Base-by-base conservation (phyloP, 257 asterid genomes). In the Fraxinus excelsior region DNA sequence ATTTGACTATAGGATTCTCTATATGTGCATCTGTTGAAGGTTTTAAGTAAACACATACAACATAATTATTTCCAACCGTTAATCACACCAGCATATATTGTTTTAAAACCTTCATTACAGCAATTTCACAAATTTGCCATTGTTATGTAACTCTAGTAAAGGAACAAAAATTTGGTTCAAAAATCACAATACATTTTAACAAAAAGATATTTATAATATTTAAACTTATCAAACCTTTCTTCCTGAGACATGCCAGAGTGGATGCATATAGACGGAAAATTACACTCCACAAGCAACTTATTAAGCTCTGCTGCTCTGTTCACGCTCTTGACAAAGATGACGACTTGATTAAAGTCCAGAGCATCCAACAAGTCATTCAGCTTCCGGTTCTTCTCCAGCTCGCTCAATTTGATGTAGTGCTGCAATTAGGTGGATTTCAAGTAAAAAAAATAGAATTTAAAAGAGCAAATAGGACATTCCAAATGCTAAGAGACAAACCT, bases 221-320 rank as follows among this genome's bases (percentile, higher is more conserved):
- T 25, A 11, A 23, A 8, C 18, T 2, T 25, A 56, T 56, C 87
- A 19, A 14, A 91, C 98, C 98, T 91, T 82, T 93, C 98, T 81
- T 93, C 98, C 81, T 93, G 98, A 74, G 98, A 85, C 98, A 93
- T 93, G 86, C 98, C 98, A 81, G 98, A 93, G 83, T 93, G 98
- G 74, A 93, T 93, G 86, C 98, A 93, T 40, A 93, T 93, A 40
- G 97, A 91, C 25, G 98, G 98, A 74, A 93, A 93, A 76, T 93
- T 91, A 68, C 98, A 93, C 89, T 93, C 98, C 70, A 88, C 91
- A 40, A 94, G 94, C 77, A 94, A 88, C 92, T 94, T 94, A 81
- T 94, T 91, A 78, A 94, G 89, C 91, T 94, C 97, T 0, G 97
- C 98, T 11, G 98, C 96, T 70, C 98, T 86, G 71, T 38, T 91